Percentiles rank a stretch among this genome's conserved stretches.
Evolutionary conservation across 2,329 filamentous ascomycete genomes (phyloP).

Genomic region (Talaromyces islandicus): DNA sequence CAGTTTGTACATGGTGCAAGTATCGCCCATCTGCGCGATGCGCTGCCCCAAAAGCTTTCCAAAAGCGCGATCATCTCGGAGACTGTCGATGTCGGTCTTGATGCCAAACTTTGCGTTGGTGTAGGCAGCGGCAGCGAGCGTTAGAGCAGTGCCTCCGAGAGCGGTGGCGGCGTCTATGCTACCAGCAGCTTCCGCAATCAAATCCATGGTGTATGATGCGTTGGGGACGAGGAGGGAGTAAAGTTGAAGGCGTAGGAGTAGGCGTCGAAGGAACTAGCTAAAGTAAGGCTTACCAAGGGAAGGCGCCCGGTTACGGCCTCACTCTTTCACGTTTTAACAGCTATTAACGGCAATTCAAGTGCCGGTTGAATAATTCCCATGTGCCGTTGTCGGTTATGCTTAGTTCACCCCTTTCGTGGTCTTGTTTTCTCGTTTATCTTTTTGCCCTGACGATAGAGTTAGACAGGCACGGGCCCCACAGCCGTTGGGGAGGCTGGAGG

Average conservation of each 20-base stretch:
- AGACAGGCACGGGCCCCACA: background rate
- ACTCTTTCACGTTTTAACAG: background rate
- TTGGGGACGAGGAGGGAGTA: background rate
- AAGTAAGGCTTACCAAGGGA: background rate
- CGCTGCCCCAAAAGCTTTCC: slow-evolving; percentile 28
- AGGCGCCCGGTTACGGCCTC: background rate
- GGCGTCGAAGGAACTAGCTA: background rate
- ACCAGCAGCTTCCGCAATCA: slow-evolving; percentile 7
- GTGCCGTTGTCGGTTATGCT: background rate
- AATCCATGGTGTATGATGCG: background rate
- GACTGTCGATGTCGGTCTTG: slow-evolving; percentile 31
- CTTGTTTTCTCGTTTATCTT: background rate
- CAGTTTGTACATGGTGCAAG: slow-evolving; percentile 37
- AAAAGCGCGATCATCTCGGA: slow-evolving; percentile 29
- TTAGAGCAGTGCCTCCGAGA: slow-evolving; percentile 25
- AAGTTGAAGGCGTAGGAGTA: background rate
- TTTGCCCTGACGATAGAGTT: background rate
- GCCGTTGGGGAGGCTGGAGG: background rate
- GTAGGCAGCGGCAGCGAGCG: slow-evolving; percentile 33
- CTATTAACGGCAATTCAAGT: background rate
- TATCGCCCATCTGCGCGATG: slow-evolving; percentile 33
- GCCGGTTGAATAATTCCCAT: background rate
- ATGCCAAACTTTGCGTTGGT: slow-evolving; percentile 40
- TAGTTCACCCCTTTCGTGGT: background rate
- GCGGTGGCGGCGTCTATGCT: slow-evolving; percentile 2